These are phyloP conservation scores for Psophocarpus tetragonolobus DNA, from an alignment of 306 rosid species.

Conservation along the genomic window DNA sequence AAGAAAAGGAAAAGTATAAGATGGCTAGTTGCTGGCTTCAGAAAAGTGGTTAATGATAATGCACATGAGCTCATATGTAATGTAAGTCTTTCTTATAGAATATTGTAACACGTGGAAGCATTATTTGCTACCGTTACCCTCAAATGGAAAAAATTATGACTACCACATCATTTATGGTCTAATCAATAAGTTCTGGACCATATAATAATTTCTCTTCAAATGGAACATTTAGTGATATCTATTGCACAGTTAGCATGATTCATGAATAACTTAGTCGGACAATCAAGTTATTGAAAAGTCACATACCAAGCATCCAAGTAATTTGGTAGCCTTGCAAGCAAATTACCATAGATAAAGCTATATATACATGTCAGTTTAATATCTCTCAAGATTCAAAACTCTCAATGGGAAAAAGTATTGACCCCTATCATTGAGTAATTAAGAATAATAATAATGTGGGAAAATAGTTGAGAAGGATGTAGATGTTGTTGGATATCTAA, in stretches of 20 bases:
- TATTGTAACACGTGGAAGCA: background rate
- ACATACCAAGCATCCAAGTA: background rate
- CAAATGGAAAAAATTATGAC: too few species aligned
- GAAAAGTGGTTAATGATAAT: background rate
- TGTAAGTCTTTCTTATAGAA: background rate
- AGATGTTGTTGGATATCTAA: background rate
- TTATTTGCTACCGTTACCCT: background rate
- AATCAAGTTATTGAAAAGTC: background rate
- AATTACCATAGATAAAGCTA: background rate
- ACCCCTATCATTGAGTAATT: constrained; percentile 12
- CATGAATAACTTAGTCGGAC: background rate
- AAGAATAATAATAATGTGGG: background rate
- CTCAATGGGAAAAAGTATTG: background rate
- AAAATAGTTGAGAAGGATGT: background rate
- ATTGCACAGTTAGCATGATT: constrained; percentile 2
- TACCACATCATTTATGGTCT: too few species aligned
- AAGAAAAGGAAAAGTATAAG: background rate
- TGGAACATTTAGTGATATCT: background rate
- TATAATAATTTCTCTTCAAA: too few species aligned
- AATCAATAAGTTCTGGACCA: too few species aligned
- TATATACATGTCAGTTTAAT: constrained; percentile 15
- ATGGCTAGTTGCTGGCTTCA: background rate
- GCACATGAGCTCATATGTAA: background rate
- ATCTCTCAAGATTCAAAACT: background rate
- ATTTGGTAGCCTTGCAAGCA: constrained; percentile 11